Base-by-base conservation (phyloP, 164 flowering plant genomes). In the Macadamia integrifolia region DNA sequence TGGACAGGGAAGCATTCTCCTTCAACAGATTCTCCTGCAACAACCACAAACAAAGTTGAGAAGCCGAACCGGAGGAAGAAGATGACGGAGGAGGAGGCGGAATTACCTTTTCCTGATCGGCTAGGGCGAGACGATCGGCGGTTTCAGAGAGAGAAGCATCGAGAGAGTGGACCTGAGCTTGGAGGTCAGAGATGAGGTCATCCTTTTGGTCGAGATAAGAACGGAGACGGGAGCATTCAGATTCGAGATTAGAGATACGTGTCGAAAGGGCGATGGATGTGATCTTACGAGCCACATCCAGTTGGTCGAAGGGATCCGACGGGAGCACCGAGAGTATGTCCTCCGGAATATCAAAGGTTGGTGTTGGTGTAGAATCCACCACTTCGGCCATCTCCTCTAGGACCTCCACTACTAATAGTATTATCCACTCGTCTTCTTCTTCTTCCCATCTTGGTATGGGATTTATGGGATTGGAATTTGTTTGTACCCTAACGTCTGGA, bases 261-360 rank as follows among this genome's bases (percentile, higher is more conserved):
- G 95, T 76, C 30, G 98, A 80, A 64, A 93, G 84, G 50, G 98
- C 98, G 63, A 91, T 83, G 79, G 98, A 93, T 14, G 98, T 91
- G 85, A 93, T 89, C 58, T 89, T 91, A 68, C 98, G 95, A 32
- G 98, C 98, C 43, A 93, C 83, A 65, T 93, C 98, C 30, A 93
- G 96, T 71, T 91, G 98, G 49, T 88, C 86, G 81, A 84, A 93
- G 0, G 98, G 98, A 71, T 93, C 98, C 12, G 91, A 72, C 44
- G 98, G 98, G 56, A 93, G 77, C 3, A 86, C 80, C 31, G 78
- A 62, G 58, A 86, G 71, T 2, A 93, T 77, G 50, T 86, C 91
- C 55, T 88, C 88, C 65, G 97, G 92, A 42, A 93, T 84, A 62
- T 81, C 88, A 84, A 90, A 88, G 66, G 62, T 70, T 52, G 83